Base-by-base conservation (phyloP, 208 protist species). In the Wallacemonas sp. region DNA sequence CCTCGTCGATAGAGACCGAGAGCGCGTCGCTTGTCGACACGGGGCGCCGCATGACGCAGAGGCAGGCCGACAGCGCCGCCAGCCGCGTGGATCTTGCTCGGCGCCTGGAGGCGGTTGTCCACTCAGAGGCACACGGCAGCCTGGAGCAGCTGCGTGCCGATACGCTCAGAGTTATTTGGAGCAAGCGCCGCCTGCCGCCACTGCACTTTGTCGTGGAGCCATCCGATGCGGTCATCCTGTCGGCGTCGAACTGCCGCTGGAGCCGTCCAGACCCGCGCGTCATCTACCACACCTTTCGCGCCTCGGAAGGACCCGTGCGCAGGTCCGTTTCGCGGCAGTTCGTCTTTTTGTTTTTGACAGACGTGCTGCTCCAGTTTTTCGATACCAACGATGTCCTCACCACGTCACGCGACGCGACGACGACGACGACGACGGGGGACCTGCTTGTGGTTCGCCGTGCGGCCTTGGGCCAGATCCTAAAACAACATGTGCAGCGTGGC, bases 281-380 rank as follows among this genome's bases (percentile, higher is more conserved):
- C 2, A 65, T 95, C 14, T 87, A 87, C n/a, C 82, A 78, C 17
- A 74, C 90, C 1, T 88, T 96, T 65, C 74, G 85, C 16, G 47
- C 63, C 12, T 33, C 36, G 26, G 27, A 49, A 17, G 61, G 58
- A 6, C 52, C 24, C 17, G 78, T 76, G 65, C 58, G 44, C 39
- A 54, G 46, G 24, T 54, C 64, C 26, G 73, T 76, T 12, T 76
- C 82, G 2, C 83, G 78, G 24, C 74, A 84, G 55, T 46, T 96
- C 16, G 74, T 76, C 11, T 81, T 92, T 17, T 81, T 91, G 65
- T 90, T 93, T 27, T 76, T 96, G 26, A 75, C 90, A 21, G 78
- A 86, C 60, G 79, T 93, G 5, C 36, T 85, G n/a, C 49, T 84
- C 14, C 44, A 60, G 17, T 9, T 69, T 12, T 52, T 48, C 1